Conservation (phyloP, 371 early-diverging fungal genomes). For the Mortierella sp. region DNA sequence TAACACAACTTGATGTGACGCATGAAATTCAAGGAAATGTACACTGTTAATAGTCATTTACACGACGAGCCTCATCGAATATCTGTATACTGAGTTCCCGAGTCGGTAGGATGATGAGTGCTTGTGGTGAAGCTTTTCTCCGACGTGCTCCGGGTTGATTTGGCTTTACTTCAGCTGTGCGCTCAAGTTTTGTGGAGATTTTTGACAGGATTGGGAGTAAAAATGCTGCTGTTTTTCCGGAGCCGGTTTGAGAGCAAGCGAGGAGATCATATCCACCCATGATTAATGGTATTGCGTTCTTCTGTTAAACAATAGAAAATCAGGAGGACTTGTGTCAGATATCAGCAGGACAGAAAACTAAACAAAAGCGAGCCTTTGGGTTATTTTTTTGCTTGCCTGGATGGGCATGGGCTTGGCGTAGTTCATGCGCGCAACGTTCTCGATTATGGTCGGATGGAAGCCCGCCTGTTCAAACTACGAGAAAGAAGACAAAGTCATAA, state of each 20-base stretch:
- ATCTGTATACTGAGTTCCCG: conserved; percentile 77
- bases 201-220: conserved; percentile 65
- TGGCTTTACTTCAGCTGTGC: conserved; percentile 2
- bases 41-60: conserved; percentile 7
- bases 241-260: conserved; percentile 85
- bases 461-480: conserved; percentile 63
- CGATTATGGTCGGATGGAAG: conserved; percentile 64
- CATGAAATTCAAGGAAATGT: not conserved
- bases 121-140: conserved; percentile 29
- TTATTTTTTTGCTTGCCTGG: conserved; percentile 52
- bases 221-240: conserved; percentile 85
- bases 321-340: not conserved
- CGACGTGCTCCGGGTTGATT: conserved; percentile 31
- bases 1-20: not conserved
- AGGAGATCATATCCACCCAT: conserved; percentile 76
- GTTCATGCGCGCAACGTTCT: conserved; percentile 68
- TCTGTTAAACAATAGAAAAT: conserved; percentile 15
- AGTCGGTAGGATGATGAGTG: conserved; percentile 67
- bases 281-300: conserved; percentile 77
- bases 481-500: not conserved
- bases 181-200: conserved; percentile 24
- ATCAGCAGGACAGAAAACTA: not conserved
- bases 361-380: not conserved
- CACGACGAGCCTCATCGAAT: conserved; percentile 59
- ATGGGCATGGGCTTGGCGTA: conserved; percentile 79